These are phyloP conservation scores for Penicillium dipodomyicola DNA, from an alignment of 495 filamentous ascomycete species.

Conservation along the genomic window DNA sequence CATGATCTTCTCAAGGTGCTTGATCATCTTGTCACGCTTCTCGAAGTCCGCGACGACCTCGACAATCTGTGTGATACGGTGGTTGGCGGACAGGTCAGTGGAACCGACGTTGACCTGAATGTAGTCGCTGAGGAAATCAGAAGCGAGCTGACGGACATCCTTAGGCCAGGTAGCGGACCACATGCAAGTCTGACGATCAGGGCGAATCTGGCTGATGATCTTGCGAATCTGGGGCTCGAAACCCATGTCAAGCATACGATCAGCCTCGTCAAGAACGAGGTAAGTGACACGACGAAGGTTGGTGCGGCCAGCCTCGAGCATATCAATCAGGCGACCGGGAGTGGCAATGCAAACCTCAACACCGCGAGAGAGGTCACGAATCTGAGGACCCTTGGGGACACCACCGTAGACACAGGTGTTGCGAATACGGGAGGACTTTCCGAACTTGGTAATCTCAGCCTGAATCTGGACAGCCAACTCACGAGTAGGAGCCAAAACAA, in stretches of 20 bases:
- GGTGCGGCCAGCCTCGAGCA: conserved; percentile 95
- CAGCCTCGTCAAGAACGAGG: conserved; percentile 95
- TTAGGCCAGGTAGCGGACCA: conserved; percentile 99
- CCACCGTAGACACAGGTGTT: conserved; percentile 99
- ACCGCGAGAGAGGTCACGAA: conserved; percentile 87
- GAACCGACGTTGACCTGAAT: conserved; percentile 99
- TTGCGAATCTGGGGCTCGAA: conserved; percentile 99
- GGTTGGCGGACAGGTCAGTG: conserved; percentile 93
- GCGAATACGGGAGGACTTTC: conserved; percentile 94
- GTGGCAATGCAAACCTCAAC: conserved; percentile 98
- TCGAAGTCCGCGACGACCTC: conserved; percentile 94
- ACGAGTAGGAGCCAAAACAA: conserved; percentile 92
- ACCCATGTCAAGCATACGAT: conserved; percentile 99
- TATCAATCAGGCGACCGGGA: conserved; percentile 95
- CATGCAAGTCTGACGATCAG: conserved; percentile 99
- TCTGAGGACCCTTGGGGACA: conserved; percentile 95
- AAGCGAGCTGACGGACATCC: conserved; percentile 93
- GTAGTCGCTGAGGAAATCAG: conserved; percentile 92
- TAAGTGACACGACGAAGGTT: conserved; percentile 98
- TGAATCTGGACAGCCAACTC: conserved; percentile 98
- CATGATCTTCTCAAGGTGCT: conserved; percentile 98
- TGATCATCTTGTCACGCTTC: conserved; percentile 96
- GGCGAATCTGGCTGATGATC: conserved; percentile 95
- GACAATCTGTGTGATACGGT: conserved; percentile 96
- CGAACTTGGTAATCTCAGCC: conserved; percentile 99